These are phyloP conservation scores for Mucor plumbeus DNA, from an alignment of 371 early-diverging fungal genomes.

Conservation along the genomic window DNA sequence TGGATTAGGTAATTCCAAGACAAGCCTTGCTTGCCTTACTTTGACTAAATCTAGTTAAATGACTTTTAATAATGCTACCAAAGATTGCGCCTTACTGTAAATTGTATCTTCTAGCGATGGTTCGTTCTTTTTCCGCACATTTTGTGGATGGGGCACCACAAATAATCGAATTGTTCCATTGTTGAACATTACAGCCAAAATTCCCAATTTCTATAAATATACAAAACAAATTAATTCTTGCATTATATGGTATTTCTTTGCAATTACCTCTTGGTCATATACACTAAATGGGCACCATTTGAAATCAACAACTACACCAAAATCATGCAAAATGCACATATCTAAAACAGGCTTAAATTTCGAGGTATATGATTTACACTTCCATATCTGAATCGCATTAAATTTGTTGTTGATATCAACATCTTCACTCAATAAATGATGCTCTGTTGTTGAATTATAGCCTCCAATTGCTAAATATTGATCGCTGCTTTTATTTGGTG, in stretches of 20 bases:
- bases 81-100: slow-evolving; percentile 28
- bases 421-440: slow-evolving; percentile 43
- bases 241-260: too few relatives aligned
- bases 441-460: slow-evolving; percentile 51
- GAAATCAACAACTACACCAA: slow-evolving; percentile 56
- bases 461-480: slow-evolving; percentile 73
- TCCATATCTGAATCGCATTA: slow-evolving; percentile 66
- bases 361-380: slow-evolving; percentile 15
- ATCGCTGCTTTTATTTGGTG: slow-evolving; percentile 25
- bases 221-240: neutral
- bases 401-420: slow-evolving; percentile 9
- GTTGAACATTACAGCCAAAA: slow-evolving; percentile 60
- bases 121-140: neutral
- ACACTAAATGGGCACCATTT: slow-evolving; percentile 65
- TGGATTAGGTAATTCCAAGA: slow-evolving; percentile 19
- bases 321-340: slow-evolving; percentile 63
- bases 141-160: slow-evolving; percentile 61
- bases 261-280: slow-evolving; percentile 40
- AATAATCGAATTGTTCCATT: slow-evolving; percentile 61
- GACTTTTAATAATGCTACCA: neutral
- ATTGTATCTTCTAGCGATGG: slow-evolving; percentile 12
- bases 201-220: slow-evolving; percentile 48
- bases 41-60: slow-evolving; percentile 24
- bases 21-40: slow-evolving; percentile 21
- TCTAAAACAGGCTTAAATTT: slow-evolving; percentile 42